Evolutionary conservation across 306 rosid species (phyloP), one percentile per base, ranked within the genome.

Genomic region (Vachellia collinsii): DNA sequence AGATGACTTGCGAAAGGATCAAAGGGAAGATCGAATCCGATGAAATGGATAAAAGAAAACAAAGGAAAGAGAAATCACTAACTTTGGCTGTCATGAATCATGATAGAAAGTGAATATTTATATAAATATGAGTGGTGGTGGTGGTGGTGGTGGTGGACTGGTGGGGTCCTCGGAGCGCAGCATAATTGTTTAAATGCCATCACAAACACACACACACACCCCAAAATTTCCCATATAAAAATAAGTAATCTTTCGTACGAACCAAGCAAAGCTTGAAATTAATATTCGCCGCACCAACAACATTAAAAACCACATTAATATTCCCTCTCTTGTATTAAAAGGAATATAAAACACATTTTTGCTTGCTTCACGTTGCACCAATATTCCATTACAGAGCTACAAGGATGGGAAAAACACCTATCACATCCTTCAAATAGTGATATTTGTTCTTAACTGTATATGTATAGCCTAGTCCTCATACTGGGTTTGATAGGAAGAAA

Each of bases 21-120:
- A 84, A 83, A 86, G 80, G 83, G 37, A 25, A 25, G 64, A 88
- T 78, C 79, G 92, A 93, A 93, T 91, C 97, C 96, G 56, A 93
- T 54, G 86, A 70, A 56, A 56, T 56, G 70, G 70, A 59, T 14
- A 50, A 14, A 44, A 8, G 81, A 70, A 50, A 16, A 17, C 14
- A 8, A 7, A 29, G 34, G 34, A 62, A 47, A 65, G 39, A 25
- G 14, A 11, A 38, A 43, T 20, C 43, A 37, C 41, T 58, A 6
- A 25, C 73, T 83, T 85, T 80, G 75, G 79, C 72, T 23, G 80
- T 79, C 76, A 61, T 11, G 66, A 61, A 78, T 79, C 76, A 61
- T 11, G 66, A 61, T 69, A 69, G 74, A 84, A 74, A 83, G 84
- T 59, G 39, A 23, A 8, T 3, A 4, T 63, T 14, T 6, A 3